Evolutionary conservation across 2,329 filamentous ascomycete species (phyloP).

Genomic region (Periconia sp.): DNA sequence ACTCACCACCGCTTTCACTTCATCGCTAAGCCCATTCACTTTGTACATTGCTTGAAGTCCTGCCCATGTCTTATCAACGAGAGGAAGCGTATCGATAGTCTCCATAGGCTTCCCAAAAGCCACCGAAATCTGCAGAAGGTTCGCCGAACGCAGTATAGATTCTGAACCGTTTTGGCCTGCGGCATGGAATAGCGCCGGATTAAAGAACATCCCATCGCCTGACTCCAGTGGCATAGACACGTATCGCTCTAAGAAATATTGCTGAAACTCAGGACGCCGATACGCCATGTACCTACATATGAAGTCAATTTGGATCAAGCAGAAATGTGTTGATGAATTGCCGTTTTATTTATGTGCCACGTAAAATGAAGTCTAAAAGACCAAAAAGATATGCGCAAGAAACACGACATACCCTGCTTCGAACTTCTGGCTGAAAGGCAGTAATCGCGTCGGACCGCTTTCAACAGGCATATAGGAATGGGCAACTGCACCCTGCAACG

Average conservation of each 20-base stretch:
- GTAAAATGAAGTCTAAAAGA: too few relatives aligned
- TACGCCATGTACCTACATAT: constrained; percentile 50
- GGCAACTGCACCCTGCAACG: constrained; percentile 64
- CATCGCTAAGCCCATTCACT: constrained; percentile 42
- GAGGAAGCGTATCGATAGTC: constrained; percentile 54
- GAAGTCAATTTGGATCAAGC: too few relatives aligned
- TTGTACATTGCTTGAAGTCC: constrained; percentile 37
- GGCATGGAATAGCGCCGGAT: constrained; percentile 64
- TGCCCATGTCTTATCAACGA: constrained; percentile 53
- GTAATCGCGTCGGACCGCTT: constrained; percentile 61
- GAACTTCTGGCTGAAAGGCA: constrained; percentile 63
- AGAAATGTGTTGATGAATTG: too few relatives aligned
- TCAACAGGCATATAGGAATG: constrained; percentile 62
- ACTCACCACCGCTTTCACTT: constrained; percentile 51
- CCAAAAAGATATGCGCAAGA: too few relatives aligned
- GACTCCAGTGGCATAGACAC: constrained; percentile 55
- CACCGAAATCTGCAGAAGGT: constrained; percentile 63
- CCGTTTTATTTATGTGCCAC: too few relatives aligned
- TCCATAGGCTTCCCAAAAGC: constrained; percentile 69
- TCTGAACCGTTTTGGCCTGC: constrained; percentile 59
- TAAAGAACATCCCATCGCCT: constrained; percentile 66
- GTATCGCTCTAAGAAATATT: constrained; percentile 57
- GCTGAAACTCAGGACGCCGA: constrained; percentile 54
- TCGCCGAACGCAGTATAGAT: constrained; percentile 58
- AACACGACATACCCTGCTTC: constrained; percentile 51